Percentiles rank a stretch among this genome's conserved stretches.
These are phyloP conservation scores for Sporothrix brunneoviolacea DNA, from an alignment of 2,329 filamentous ascomycete genomes.

Conservation along the genomic window DNA sequence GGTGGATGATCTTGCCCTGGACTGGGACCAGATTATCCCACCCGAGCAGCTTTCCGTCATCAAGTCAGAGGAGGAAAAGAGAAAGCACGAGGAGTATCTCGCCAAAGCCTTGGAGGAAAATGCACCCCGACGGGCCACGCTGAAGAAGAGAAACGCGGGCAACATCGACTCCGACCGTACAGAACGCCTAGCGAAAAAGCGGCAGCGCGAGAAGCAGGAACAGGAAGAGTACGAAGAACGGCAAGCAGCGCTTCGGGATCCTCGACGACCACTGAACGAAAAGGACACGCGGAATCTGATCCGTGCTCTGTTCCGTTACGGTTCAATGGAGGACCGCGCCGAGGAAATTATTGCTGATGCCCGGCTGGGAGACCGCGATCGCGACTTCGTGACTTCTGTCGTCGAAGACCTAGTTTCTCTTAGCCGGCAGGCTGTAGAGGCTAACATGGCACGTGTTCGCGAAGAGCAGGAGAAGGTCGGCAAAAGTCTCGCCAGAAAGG, in stretches of 20 bases:
- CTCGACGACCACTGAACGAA: conserved; percentile 80
- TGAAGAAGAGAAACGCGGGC: conserved; percentile 43
- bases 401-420: conserved; percentile 65
- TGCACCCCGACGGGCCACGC: conserved; percentile 67
- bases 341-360: conserved; percentile 86
- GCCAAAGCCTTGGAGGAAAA: conserved; percentile 78
- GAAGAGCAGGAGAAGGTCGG: conserved; percentile 76
- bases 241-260: conserved; percentile 68
- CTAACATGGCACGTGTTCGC: conserved; percentile 64
- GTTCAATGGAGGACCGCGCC: conserved; percentile 78
- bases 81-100: conserved; percentile 75
- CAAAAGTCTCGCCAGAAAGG: conserved; percentile 87
- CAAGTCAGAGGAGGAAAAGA: conserved; percentile 81
- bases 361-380: conserved; percentile 74
- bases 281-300: conserved; percentile 92
- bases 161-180: conserved; percentile 51
- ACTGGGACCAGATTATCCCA: conserved; percentile 98
- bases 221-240: conserved; percentile 70
- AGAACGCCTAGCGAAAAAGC: conserved; percentile 59
- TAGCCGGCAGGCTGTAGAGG: conserved; percentile 53
- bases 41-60: conserved; percentile 85
- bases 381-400: conserved; percentile 67
- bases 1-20: conserved; percentile 69
- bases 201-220: conserved; percentile 58
- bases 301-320: conserved; percentile 83